These are phyloP conservation scores for Erysimum pusillum DNA, from an alignment of 441 rosid species.

Conservation along the genomic window DNA sequence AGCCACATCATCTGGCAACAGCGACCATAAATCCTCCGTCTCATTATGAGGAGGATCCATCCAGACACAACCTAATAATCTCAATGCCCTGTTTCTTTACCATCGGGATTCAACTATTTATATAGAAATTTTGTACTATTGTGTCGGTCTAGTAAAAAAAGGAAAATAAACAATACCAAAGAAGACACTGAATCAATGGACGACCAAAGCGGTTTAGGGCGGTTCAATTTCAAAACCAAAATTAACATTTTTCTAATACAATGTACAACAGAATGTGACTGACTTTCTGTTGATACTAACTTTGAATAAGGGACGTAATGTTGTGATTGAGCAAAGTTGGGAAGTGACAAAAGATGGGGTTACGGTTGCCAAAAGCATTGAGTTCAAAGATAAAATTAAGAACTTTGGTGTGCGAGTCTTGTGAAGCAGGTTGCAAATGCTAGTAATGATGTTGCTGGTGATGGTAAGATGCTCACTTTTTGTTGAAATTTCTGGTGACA, in stretches of 20 bases:
- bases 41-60: too few relatives aligned
- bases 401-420: conserved; percentile 92
- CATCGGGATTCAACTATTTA: too few relatives aligned
- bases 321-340: conserved; percentile 81
- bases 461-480: conserved; percentile 55
- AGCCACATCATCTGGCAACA: conserved; percentile 21
- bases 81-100: too few relatives aligned
- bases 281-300: neutral
- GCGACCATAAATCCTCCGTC: too few relatives aligned
- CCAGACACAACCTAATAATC: too few relatives aligned
- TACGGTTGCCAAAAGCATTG: conserved; percentile 87
- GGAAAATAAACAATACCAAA: too few relatives aligned
- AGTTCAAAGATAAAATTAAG: conserved; percentile 83
- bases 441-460: conserved; percentile 89
- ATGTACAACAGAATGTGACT: neutral
- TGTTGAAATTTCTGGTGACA: neutral
- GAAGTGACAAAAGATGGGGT: conserved; percentile 93
- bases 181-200: too few relatives aligned
- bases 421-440: conserved; percentile 97
- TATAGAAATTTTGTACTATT: too few relatives aligned
- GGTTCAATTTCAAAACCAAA: too few relatives aligned
- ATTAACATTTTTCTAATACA: too few relatives aligned
- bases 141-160: too few relatives aligned
- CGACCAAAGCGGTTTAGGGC: too few relatives aligned
- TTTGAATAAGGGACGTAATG: conserved; percentile 76